A percentile compares a stretch with the other conserved stretches of the same genome.
phyloP scores from a whole-genome alignment of 108 stramenopile species.

The Cyclotella distinguenda region DNA sequence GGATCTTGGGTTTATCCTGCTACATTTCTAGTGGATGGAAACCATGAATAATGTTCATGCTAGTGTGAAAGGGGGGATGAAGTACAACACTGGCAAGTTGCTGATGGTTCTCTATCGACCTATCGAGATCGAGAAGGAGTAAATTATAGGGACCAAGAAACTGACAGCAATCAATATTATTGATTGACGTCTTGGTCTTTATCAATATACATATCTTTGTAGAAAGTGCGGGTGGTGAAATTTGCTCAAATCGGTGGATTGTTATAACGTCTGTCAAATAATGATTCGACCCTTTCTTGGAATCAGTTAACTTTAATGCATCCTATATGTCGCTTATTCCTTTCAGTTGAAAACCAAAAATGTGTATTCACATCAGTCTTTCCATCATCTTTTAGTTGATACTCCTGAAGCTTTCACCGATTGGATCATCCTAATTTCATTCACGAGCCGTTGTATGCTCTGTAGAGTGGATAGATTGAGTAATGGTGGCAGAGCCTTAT shows the following conservation, averaged over 20 bases:
- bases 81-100: conserved; percentile 87
- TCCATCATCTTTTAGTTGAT: not conserved
- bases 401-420: conserved; percentile 56
- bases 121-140: conserved; percentile 44
- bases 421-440: conserved; percentile 54
- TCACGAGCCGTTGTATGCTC: conserved; percentile 55
- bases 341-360: no score
- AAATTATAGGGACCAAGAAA: not conserved
- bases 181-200: no score
- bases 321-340: no score
- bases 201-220: no score
- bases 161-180: no score
- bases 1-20: not conserved
- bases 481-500: conserved; percentile 34
- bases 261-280: no score
- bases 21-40: conserved; percentile 69
- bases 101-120: conserved; percentile 85
- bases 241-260: no score
- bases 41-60: conserved; percentile 51
- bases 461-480: conserved; percentile 63
- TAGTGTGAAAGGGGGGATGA: conserved; percentile 70
- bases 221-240: no score
- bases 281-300: no score
- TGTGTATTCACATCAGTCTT: not conserved
- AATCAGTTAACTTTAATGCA: not conserved